Base-by-base conservation (phyloP, 2,329 filamentous ascomycete species). In the Fulvia fulva region DNA sequence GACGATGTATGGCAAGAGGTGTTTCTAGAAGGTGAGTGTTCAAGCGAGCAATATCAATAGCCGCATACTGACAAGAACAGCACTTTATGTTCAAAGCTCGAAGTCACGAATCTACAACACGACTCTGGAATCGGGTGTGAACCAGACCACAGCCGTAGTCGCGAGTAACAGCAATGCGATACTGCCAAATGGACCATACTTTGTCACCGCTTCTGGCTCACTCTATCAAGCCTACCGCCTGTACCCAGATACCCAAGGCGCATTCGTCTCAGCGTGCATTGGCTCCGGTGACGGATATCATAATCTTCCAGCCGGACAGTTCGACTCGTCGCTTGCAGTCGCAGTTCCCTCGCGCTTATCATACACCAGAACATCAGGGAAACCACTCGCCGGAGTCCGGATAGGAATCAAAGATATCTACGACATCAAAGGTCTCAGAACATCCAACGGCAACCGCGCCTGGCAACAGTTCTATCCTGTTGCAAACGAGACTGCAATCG, bases 321-420 rank as follows among this genome's bases (percentile, higher is more conserved):
- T 68, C 1, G 76, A 77, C 5, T 74, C 78, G 56, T 71, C 77
- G 57, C 65, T 78, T 44, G 78, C 74, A 30, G 75, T 79, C 51
- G 78, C 74, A 3, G 85, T 87, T 0, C 84, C 84, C 3, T 87
- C 83, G 6, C 77, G 85, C 9, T 73, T 87, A 0, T 86, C 86
- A 72, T 84, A 76, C 70, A 80, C 76, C 1, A 78, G 76, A 46
- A 82, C 80, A 0, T 65, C 70, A 0, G 74, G 77, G 16, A 79
- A 83, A 65, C 84, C 84, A 0, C 75, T 88, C 0, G 81, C 82
- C 4, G 85, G 86, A 19, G 78, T 86, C 2, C 78, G 85, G 19
- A 68, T 87, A 0, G 84, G 79, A 0, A 77, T 87, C 55, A 88
- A 88, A 68, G 85, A 88, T 63, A 83, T 86, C 49, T 84, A 78